Evolutionary conservation across 2,329 filamentous ascomycete species (phyloP), one percentile per base, ranked within the genome.

Genomic region (Clarireedia paspali): DNA sequence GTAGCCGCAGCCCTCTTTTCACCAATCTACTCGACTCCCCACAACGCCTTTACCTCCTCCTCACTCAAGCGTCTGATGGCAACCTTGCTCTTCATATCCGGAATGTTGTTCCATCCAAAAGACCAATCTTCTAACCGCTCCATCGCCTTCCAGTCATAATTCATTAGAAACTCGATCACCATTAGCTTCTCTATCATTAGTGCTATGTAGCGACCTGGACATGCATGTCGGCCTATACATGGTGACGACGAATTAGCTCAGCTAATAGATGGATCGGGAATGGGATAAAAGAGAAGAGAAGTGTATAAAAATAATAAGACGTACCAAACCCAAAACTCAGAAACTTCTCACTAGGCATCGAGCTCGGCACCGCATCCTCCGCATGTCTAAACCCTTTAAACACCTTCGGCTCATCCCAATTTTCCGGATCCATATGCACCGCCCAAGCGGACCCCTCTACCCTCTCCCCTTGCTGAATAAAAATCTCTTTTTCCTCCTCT

Each of bases 271-370:
- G 14, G 14, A 26, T 24, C 15, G 6, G 34, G 24, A 6, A 17
- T 14, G 14, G 9, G 15, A 38, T 4, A 15, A 15, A 14, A 17
- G 1, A 5, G 15, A 17, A 17, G 4, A 7, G 5, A 30, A 36
- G 38, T 39, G 38, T 5, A 27, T 27, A n/a, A 1, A 23, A 30
- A n/a, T 1, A 51, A 12, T 20, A 20, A 7, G n/a, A 53, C 27
- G 9, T 12, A 53, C 50, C 50, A 47, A 46, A 53, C n/a, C 50
- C 50, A n/a, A 53, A 53, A 47, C 42, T 47, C 40, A 53, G 36
- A 10, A 53, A 53, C 20, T 3, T 53, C n/a, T 53, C 40, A 9
- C 50, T 53, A 3, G 50, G 50, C 6, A 46, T 53, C 27, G 50
- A n/a, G 3, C 40, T 30, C 27, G 50, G 39, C 5, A 53, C 26